Percentiles rank a stretch among this genome's conserved stretches.
Conservation (phyloP, 208 protist species). For the Leishmania martiniquensis region DNA sequence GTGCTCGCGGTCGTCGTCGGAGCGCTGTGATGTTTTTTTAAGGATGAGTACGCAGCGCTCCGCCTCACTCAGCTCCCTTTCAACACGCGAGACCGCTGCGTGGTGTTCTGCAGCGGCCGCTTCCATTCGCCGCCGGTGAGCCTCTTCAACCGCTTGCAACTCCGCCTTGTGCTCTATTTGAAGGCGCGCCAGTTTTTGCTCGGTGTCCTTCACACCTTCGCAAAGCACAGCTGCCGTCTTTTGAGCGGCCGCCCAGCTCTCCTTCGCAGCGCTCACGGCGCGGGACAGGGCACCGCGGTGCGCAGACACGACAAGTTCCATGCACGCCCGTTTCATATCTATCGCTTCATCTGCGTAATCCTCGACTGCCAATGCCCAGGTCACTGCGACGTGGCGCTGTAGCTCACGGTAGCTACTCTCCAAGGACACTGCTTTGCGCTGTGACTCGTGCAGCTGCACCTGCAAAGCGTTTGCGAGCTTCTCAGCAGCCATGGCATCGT, state of each 20-base stretch:
- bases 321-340: slow-evolving; percentile 27
- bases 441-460: slow-evolving; percentile 34
- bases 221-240: not conserved
- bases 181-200: slow-evolving; percentile 29
- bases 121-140: slow-evolving; percentile 24
- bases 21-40: slow-evolving; percentile 4
- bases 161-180: slow-evolving; percentile 16
- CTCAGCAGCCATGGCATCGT: slow-evolving; percentile 33
- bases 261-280: slow-evolving; percentile 10
- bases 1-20: slow-evolving; percentile 13
- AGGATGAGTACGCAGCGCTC: slow-evolving; percentile 6
- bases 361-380: slow-evolving; percentile 14
- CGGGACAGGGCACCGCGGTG: slow-evolving; percentile 27
- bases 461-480: slow-evolving; percentile 21
- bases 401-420: slow-evolving; percentile 29
- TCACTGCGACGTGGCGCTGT: slow-evolving; percentile 20
- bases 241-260: slow-evolving; percentile 19
- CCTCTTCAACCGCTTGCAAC: slow-evolving; percentile 25
- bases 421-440: slow-evolving; percentile 15
- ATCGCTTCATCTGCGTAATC: slow-evolving; percentile 41
- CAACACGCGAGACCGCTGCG: slow-evolving; percentile 18
- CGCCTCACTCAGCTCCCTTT: slow-evolving; percentile 23
- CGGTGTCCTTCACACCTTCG: slow-evolving; percentile 6
- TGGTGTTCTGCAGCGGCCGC: slow-evolving; percentile 17
- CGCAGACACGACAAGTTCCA: slow-evolving; percentile 1